These are phyloP conservation scores for Globisporangium echinulatum DNA, from an alignment of 352 stramenopile genomes.

Conservation along the genomic window DNA sequence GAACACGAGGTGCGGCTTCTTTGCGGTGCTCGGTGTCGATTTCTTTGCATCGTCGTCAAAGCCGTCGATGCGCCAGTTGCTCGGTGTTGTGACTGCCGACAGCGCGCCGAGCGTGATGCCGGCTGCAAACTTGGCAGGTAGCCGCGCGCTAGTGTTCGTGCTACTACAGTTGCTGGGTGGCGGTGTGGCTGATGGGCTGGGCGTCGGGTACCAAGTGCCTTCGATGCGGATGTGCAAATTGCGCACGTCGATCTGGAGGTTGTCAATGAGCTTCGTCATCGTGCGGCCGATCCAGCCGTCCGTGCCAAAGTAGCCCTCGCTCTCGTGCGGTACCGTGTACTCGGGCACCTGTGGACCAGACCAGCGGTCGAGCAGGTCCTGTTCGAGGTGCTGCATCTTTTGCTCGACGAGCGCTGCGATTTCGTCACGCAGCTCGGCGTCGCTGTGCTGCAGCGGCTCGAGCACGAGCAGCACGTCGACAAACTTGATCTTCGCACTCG, in stretches of 20 bases:
- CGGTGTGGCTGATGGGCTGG: constrained; percentile 12
- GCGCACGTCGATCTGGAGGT: constrained; percentile 83
- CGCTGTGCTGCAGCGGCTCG: constrained; percentile 61
- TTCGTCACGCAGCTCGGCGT: constrained; percentile 66
- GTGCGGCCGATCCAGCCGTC: constrained; percentile 85
- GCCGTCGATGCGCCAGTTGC: constrained; percentile 75
- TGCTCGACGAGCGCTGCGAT: constrained; percentile 40
- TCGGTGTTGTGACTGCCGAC: constrained; percentile 80
- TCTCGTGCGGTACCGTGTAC: constrained; percentile 62
- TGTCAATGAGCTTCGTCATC: constrained; percentile 89
- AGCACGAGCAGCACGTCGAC: constrained; percentile 82
- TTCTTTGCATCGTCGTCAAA: constrained; percentile 33
- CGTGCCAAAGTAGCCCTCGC: constrained; percentile 84
- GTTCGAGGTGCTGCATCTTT: constrained; percentile 64
- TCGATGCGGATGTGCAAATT: constrained; percentile 87
- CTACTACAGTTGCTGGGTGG: constrained; percentile 9
- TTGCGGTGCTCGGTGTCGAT: constrained; percentile 16
- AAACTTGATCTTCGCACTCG: constrained; percentile 82
- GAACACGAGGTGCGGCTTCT: constrained; percentile 59
- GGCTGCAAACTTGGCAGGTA: constrained; percentile 55
- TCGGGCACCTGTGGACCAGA: constrained; percentile 59
- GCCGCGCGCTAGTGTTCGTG: constrained; percentile 6
- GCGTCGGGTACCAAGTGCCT: constrained; percentile 51
- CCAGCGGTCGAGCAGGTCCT: constrained; percentile 80
- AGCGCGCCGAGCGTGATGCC: constrained; percentile 76